Percentiles rank a stretch among this genome's conserved stretches.
phyloP scores from a whole-genome alignment of 495 filamentous ascomycete genomes.

The Tuber umbilicatum region DNA sequence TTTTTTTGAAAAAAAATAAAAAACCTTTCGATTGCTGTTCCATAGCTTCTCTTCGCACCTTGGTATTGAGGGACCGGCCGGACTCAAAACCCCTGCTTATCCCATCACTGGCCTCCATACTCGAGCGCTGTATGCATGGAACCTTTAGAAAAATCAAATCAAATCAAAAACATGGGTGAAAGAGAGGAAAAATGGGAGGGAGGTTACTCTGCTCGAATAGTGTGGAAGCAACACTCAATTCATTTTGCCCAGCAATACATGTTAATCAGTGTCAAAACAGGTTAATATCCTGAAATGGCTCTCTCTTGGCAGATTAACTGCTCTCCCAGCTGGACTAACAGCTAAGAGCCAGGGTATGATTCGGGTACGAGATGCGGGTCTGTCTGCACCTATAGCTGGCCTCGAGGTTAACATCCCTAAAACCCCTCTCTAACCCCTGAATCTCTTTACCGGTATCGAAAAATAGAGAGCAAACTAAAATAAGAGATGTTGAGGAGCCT shows the following conservation, averaged over 20 bases:
- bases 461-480: neutral
- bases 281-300: neutral
- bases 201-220: too few species aligned
- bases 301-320: neutral
- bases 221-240: too few species aligned
- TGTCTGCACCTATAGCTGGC: neutral
- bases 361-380: too few species aligned
- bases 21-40: too few species aligned
- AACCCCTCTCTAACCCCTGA: neutral
- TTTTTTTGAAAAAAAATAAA: too few species aligned
- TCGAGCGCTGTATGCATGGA: neutral
- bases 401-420: neutral
- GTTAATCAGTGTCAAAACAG: neutral
- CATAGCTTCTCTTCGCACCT: too few species aligned
- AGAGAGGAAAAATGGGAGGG: neutral
- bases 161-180: neutral
- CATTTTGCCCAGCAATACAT: neutral
- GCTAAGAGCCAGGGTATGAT: neutral
- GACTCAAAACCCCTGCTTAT: too few species aligned
- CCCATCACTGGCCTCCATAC: too few species aligned
- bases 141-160: neutral
- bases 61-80: too few species aligned
- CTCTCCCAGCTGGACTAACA: neutral
- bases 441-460: neutral
- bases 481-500: neutral